These are phyloP conservation scores for Trichosporon ovoides DNA, from an alignment of 1,284 basidiomycete species.

Conservation along the genomic window DNA sequence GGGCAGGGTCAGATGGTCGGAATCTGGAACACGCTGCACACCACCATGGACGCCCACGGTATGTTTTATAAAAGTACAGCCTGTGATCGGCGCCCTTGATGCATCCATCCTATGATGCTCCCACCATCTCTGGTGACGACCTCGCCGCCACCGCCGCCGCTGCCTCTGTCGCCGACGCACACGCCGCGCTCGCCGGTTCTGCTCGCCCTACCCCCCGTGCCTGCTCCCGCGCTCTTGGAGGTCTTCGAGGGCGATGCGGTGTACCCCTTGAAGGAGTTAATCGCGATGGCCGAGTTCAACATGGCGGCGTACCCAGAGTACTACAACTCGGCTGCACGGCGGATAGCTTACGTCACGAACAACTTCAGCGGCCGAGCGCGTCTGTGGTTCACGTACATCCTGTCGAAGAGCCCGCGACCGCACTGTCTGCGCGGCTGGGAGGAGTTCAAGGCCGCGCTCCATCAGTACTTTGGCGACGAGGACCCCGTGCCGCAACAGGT, in stretches of 20 bases:
- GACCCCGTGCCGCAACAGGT: background rate
- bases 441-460: background rate
- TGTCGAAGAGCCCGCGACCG: background rate
- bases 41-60: background rate
- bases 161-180: background rate
- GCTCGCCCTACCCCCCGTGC: background rate
- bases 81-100: background rate
- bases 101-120: background rate
- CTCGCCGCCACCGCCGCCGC: background rate
- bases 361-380: background rate
- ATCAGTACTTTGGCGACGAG: background rate
- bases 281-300: background rate
- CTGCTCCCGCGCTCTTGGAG: background rate
- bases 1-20: background rate
- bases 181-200: background rate
- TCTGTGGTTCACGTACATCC: slow-evolving; percentile 3
- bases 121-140: background rate
- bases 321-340: background rate
- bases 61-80: background rate
- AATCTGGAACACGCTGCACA: background rate
- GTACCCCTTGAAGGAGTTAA: background rate
- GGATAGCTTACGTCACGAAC: background rate
- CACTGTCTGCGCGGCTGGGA: background rate
- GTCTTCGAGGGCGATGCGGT: background rate
- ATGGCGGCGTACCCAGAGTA: background rate